These are phyloP conservation scores for Pseudognaphalium luteoalbum DNA, from an alignment of 129 eudicot genomes.

Conservation along the genomic window DNA sequence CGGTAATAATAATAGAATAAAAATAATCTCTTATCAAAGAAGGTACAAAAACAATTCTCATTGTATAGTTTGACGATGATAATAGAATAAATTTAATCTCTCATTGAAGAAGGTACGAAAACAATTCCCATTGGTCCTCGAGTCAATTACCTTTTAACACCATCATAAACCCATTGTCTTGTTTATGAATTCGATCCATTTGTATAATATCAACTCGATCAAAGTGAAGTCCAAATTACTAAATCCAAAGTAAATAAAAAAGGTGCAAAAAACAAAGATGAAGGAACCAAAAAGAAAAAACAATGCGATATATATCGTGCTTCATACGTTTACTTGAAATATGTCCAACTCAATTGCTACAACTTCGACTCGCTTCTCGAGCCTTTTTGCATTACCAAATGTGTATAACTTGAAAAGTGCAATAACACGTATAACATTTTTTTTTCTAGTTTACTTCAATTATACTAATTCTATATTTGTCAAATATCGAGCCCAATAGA, in stretches of 20 bases:
- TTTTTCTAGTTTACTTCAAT: not conserved
- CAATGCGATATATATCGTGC: constrained; percentile 29
- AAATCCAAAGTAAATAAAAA: constrained; percentile 30
- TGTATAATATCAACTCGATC: constrained; percentile 14
- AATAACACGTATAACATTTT: constrained; percentile 16
- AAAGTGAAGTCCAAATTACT: constrained; percentile 35
- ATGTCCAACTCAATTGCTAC: constrained; percentile 26
- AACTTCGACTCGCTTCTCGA: constrained; percentile 18
- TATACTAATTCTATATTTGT: not conserved
- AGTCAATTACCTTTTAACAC: not conserved
- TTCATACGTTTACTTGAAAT: constrained; percentile 31
- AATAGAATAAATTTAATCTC: too few relatives aligned
- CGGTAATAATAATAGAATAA: too few relatives aligned
- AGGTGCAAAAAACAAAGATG: constrained; percentile 16
- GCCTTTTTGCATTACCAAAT: constrained; percentile 28
- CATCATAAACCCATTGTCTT: constrained; percentile 24
- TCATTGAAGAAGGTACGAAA: not conserved
- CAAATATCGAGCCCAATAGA: constrained; percentile 14
- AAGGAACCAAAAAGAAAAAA: constrained; percentile 35
- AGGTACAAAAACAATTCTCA: too few relatives aligned
- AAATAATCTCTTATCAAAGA: too few relatives aligned
- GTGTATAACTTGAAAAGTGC: constrained; percentile 11
- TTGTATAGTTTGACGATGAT: too few relatives aligned
- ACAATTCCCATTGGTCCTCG: not conserved
- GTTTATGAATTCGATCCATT: constrained; percentile 5